Base-by-base conservation (phyloP, 352 stramenopile species). In the Phytophthora ohioensis region DNA sequence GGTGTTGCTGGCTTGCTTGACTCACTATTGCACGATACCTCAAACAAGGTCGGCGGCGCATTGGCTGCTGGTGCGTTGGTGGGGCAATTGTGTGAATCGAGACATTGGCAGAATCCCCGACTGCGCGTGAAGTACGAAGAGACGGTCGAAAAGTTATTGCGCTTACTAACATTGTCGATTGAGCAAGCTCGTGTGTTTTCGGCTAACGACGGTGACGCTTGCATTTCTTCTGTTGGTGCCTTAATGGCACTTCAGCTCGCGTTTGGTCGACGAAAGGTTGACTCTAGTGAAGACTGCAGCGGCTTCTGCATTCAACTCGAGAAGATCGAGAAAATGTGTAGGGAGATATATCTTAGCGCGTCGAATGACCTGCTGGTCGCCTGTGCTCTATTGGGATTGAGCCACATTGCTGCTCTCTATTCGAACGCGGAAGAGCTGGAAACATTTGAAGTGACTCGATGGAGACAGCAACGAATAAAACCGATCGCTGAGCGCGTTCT, bases 121-220 rank as follows among this genome's bases (percentile, higher is more conserved):
- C 59, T 87, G 32, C 63, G 61, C 2, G n/a, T 65, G 32, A 69
- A 56, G 38, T 75, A 78, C 34, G 43, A 61, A 49, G 56, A 75
- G 36, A 67, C 54, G 9, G 56, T 81, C 9, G 63, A 69, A 17
- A 59, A 74, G 34, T 15, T 83, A 43, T 69, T 34, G 13, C 60
- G 49, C 43, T 55, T 47, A 56, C 53, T 87, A 15, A 55, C 69
- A 2, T 63, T 78, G 30, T 68, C 76, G 12, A 76, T 82, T 34
- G 76, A 87, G 51, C 67, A 83, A 15, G 43, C 38, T 54, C 79
- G 75, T 38, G 81, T 88, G 27, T 87, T 85, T 46, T 64, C 64
- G 21, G 21, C 32, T 8, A 48, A 71, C 21, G 47, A 69, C 3
- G 55, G 60, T 7, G 56, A 77, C 49, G 47, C 45, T 56, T 57